Percentiles rank a stretch among this genome's conserved stretches.
Conservation (phyloP, 2,329 filamentous ascomycete genomes). For the Boeremia lycopersici region DNA sequence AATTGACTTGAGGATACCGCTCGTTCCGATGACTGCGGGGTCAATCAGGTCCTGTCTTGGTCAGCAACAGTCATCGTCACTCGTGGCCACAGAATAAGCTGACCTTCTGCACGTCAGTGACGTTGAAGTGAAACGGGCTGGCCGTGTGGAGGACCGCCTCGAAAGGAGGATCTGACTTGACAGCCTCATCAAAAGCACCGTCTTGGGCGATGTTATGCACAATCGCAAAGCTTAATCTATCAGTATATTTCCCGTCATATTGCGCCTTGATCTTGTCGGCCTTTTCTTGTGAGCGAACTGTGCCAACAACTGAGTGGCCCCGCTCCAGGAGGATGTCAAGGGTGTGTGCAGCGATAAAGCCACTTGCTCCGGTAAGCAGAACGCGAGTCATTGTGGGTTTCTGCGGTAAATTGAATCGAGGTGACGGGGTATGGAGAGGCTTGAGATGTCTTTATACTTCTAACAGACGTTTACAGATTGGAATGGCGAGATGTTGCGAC, state of each 20-base stretch:
- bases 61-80: conserved; percentile 14
- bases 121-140: conserved; percentile 72
- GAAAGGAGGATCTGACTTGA: conserved; percentile 68
- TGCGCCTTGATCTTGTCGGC: conserved; percentile 64
- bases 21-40: conserved; percentile 68
- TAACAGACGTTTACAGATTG: neutral
- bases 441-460: neutral
- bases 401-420: neutral
- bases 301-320: conserved; percentile 66
- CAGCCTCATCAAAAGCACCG: conserved; percentile 68
- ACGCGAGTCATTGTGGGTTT: conserved; percentile 45
- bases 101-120: conserved; percentile 72
- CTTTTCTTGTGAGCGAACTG: conserved; percentile 66
- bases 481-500: conserved; percentile 11
- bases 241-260: conserved; percentile 52
- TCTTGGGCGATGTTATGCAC: conserved; percentile 75
- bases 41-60: conserved; percentile 57
- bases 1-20: conserved; percentile 66
- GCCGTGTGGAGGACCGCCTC: conserved; percentile 64
- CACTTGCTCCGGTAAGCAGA: conserved; percentile 59
- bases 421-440: neutral
- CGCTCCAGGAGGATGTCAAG: conserved; percentile 63
- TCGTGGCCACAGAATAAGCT: conserved; percentile 16
- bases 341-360: conserved; percentile 71
- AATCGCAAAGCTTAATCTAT: conserved; percentile 66